Conservation (phyloP, 306 rosid species). For the Adenanthera pavonina region DNA sequence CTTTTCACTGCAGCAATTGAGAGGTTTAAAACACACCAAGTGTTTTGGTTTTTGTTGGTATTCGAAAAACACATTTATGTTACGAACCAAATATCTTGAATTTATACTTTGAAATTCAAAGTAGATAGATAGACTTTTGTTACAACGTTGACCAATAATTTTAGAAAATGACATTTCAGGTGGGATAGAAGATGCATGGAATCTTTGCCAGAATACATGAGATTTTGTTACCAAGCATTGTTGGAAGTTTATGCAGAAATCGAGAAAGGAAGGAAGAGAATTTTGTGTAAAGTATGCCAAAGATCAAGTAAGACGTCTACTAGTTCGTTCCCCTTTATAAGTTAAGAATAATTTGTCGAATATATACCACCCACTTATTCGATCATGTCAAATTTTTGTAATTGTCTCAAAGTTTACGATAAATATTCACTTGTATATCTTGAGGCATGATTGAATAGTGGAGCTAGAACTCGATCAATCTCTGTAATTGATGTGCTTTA, state of each 20-base stretch:
- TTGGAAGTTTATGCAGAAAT: conserved; percentile 27
- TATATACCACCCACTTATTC: too few relatives aligned
- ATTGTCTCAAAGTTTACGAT: too few relatives aligned
- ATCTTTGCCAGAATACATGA: neutral
- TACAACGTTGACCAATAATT: neutral
- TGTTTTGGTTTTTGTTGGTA: too few relatives aligned
- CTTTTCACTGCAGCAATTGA: conserved; percentile 46
- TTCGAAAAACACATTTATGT: too few relatives aligned
- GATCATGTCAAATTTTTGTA: too few relatives aligned
- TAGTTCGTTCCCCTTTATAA: neutral
- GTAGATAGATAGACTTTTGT: too few relatives aligned
- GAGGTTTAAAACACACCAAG: conserved; percentile 32
- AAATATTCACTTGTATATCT: too few relatives aligned
- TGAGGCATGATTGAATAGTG: too few relatives aligned
- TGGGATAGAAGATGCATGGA: conserved; percentile 1
- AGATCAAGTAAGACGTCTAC: conserved; percentile 26
- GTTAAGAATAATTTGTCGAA: too few relatives aligned
- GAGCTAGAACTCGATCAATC: too few relatives aligned
- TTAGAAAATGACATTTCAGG: neutral
- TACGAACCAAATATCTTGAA: too few relatives aligned
- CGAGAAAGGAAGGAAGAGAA: conserved; percentile 28
- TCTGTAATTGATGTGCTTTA: conserved; percentile 21
- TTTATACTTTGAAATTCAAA: too few relatives aligned
- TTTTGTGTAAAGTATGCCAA: conserved; percentile 33
- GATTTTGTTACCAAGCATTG: neutral